These are phyloP conservation scores for Aspergillus eucalypticola DNA, from an alignment of 2,329 filamentous ascomycete species.

Conservation along the genomic window DNA sequence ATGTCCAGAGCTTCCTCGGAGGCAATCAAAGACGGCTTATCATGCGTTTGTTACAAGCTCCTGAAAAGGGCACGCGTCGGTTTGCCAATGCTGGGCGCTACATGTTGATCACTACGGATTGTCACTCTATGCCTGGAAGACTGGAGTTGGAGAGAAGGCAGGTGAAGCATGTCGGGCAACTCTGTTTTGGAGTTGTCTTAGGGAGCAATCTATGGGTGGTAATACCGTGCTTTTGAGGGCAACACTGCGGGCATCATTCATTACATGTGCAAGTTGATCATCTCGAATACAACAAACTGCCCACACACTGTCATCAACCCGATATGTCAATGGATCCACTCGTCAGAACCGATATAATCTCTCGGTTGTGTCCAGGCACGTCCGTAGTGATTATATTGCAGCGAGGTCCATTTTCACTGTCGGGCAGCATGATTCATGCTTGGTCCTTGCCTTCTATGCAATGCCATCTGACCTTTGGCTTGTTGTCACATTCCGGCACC, in stretches of 20 bases:
- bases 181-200: conserved; percentile 39
- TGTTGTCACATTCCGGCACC: conserved; percentile 42
- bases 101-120: conserved; percentile 65
- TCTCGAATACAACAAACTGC: conserved; percentile 41
- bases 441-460: conserved; percentile 21
- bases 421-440: conserved; percentile 33
- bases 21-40: conserved; percentile 46
- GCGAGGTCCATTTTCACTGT: conserved; percentile 57
- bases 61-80: conserved; percentile 47
- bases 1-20: conserved; percentile 48
- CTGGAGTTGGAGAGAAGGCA: conserved; percentile 49
- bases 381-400: conserved; percentile 40
- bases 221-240: background rate
- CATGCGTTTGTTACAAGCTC: conserved; percentile 47
- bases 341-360: conserved; percentile 54
- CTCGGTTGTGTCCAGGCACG: conserved; percentile 19
- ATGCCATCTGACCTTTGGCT: conserved; percentile 32
- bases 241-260: conserved; percentile 12
- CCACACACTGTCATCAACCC: conserved; percentile 49
- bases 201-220: conserved; percentile 49
- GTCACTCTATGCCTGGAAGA: conserved; percentile 48
- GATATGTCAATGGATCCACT: conserved; percentile 48
- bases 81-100: conserved; percentile 57
- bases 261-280: conserved; percentile 19
- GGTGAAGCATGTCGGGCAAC: conserved; percentile 54